Percentiles rank a stretch among this genome's conserved stretches.
These are phyloP conservation scores for Talaromyces piceae DNA, from an alignment of 2,329 filamentous ascomycete species.

Conservation along the genomic window DNA sequence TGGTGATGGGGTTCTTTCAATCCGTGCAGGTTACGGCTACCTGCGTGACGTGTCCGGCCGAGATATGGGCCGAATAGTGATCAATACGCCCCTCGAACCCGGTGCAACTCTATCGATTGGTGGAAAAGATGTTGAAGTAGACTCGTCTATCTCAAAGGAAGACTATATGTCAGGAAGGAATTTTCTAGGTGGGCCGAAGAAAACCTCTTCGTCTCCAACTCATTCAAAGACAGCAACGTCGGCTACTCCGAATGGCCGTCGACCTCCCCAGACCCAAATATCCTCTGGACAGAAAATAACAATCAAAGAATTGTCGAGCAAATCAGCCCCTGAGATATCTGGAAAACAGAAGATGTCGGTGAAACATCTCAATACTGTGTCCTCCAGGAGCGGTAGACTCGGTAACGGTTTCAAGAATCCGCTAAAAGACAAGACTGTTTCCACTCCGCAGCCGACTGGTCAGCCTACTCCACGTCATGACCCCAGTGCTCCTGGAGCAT, in stretches of 20 bases:
- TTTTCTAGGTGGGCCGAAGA: conserved; percentile 19
- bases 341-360: conserved; percentile 23
- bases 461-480: conserved; percentile 59
- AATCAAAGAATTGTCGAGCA: conserved; percentile 16
- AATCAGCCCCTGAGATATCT: conserved; percentile 10
- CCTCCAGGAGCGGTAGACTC: conserved; percentile 31
- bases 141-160: conserved; percentile 52
- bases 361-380: conserved; percentile 32
- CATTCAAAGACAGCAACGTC: background rate
- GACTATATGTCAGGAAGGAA: conserved; percentile 44
- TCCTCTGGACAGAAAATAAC: background rate
- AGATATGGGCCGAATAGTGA: conserved; percentile 53
- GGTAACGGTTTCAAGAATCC: conserved; percentile 56
- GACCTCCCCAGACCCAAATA: background rate
- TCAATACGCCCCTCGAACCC: conserved; percentile 49
- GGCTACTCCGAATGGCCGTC: background rate
- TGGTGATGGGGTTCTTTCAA: conserved; percentile 58
- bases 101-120: conserved; percentile 56
- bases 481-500: conserved; percentile 49
- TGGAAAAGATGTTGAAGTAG: conserved; percentile 63
- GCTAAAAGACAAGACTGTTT: conserved; percentile 46
- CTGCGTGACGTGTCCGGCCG: conserved; percentile 57
- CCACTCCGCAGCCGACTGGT: conserved; percentile 38
- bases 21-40: conserved; percentile 50
- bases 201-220: conserved; percentile 15